Evolutionary conservation across 202 grass and related monocot species (phyloP), one percentile per base, ranked within the genome.

Genomic region (Carex arenaria): DNA sequence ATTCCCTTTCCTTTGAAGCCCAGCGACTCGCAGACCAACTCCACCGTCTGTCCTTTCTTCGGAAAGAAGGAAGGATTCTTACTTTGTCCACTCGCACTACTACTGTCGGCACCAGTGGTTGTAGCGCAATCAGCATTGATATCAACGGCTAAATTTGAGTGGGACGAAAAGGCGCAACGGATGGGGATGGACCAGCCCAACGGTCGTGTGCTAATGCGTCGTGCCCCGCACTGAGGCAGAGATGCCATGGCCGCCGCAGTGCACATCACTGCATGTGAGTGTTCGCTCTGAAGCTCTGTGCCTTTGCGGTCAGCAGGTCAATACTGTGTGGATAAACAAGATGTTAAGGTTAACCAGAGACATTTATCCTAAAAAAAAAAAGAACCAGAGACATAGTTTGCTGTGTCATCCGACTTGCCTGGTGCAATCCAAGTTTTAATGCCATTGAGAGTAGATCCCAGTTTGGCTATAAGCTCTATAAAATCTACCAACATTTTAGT

Each of bases 1-100:
- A 99, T 87, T 49, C 97, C 93, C 81, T 99, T 94, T 0, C 91
- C 97, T 81, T 99, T 96, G 87, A 94, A 99, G 1, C 89, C 90
- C 15, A 99, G 84, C n/a, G 85, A 84, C 87, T 96, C 93, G 86
- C 97, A 99, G 7, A 88, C 90, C 47, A 96, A 88, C 89, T 99
- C 93, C 28, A 99, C 13, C 1, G 87, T 89, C 86, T 99, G 93
- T 60, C 72, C 62, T 23, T 92, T 90, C 93, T 96, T 99, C 66
- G 91, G 93, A 32, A 92, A 99, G 84, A 94, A 96, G 45, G 88
- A 64, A 52, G 65, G 23, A 28, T 19, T 62, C 18, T 14, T 80
- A 10, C 36, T 80, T n/a, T 57, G 57, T 17, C 40, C 82, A 82
- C 76, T 89, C 85, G 20, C 69, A 77, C 49, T 42, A 9, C 22